Conservation (phyloP, 192 early-diverging fungal species). For the Podila minutissima region DNA sequence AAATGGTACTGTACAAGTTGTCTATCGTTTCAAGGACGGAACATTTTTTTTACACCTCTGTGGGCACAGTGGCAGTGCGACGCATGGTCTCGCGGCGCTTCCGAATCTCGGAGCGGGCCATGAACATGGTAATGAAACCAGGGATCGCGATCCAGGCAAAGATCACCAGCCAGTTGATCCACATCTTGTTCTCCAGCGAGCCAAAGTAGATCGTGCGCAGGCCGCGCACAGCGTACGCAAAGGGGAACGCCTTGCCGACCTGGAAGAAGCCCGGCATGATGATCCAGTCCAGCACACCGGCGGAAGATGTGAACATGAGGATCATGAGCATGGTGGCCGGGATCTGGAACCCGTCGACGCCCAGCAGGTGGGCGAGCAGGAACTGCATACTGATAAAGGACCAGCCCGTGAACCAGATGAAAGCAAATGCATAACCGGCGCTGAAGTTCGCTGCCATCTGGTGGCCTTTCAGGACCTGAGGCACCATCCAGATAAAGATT, state of each 20-base stretch:
- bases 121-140: constrained; percentile 14
- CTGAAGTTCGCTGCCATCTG: constrained; percentile 43
- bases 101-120: constrained; percentile 47
- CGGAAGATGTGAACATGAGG: constrained; percentile 45
- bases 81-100: constrained; percentile 44
- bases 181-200: constrained; percentile 25
- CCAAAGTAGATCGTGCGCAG: constrained; percentile 44
- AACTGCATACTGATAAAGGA: constrained; percentile 42
- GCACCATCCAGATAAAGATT: constrained; percentile 49
- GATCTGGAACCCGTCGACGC: constrained; percentile 43
- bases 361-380: constrained; percentile 30
- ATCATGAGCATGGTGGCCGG: constrained; percentile 48
- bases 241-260: constrained; percentile 37
- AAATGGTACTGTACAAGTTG: neutral
- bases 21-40: neutral
- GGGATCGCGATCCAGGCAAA: constrained; percentile 37
- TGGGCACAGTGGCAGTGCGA: constrained; percentile 15
- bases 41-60: constrained; percentile 5
- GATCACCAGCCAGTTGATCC: constrained; percentile 50
- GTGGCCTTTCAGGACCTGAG: constrained; percentile 34
- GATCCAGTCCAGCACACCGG: constrained; percentile 37
- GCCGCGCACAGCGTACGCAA: constrained; percentile 31
- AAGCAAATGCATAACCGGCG: constrained; percentile 38
- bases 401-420: constrained; percentile 43
- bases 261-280: constrained; percentile 52